These are phyloP conservation scores for Pistacia vera DNA, from an alignment of 345 rosid genomes.

Conservation along the genomic window DNA sequence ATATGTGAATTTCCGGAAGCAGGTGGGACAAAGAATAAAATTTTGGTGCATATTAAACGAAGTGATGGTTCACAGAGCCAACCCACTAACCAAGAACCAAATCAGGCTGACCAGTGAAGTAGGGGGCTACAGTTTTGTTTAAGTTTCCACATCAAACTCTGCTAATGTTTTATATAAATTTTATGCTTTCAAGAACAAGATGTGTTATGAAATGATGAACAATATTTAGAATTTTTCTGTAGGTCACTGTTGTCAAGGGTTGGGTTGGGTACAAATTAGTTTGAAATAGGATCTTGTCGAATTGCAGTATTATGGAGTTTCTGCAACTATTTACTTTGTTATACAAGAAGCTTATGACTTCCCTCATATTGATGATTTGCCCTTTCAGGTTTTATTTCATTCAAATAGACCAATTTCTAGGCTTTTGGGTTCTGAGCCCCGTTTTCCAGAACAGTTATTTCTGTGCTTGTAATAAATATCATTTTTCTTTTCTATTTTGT, in stretches of 20 bases:
- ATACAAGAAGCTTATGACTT: not conserved
- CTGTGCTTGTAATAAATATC: not conserved
- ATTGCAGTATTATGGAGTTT: too few relatives aligned
- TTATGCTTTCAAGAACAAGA: not conserved
- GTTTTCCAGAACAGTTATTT: not conserved
- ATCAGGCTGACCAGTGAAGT: not conserved
- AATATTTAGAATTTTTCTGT: too few relatives aligned
- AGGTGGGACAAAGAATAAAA: not conserved
- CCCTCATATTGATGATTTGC: not conserved
- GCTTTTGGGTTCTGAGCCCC: not conserved
- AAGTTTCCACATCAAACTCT: not conserved
- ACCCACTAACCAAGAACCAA: not conserved
- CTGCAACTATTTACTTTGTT: too few relatives aligned
- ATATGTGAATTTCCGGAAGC: constrained; percentile 13
- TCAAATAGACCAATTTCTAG: not conserved
- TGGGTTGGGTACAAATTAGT: too few relatives aligned
- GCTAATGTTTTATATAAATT: not conserved
- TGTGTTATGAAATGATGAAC: too few relatives aligned
- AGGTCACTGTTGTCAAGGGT: too few relatives aligned
- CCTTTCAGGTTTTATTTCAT: not conserved
- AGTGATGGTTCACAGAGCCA: not conserved
- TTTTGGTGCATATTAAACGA: constrained; percentile 16
- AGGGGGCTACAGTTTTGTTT: not conserved
- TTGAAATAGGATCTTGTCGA: too few relatives aligned
- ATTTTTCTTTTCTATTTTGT: too few relatives aligned